Evolutionary conservation across 768 basidiomycete genomes (phyloP).

Genomic region (Rhizopogon vulgaris): DNA sequence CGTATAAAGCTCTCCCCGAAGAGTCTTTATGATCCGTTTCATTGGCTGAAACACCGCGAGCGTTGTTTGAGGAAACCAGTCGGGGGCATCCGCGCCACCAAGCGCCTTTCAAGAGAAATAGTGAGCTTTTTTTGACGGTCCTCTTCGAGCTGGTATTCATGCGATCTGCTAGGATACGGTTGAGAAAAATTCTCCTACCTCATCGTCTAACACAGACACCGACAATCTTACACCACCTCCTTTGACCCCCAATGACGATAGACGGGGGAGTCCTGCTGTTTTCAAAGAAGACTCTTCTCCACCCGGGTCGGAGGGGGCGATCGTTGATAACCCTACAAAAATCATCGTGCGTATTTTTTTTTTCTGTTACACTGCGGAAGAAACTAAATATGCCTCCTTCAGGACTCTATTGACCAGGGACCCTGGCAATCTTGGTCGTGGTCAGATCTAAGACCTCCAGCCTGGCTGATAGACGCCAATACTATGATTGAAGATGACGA

Average conservation of each 20-base stretch:
- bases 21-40: slow-evolving; percentile 58
- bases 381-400: slow-evolving; percentile 7
- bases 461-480: slow-evolving; percentile 15
- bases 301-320: slow-evolving; percentile 12
- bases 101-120: slow-evolving; percentile 17
- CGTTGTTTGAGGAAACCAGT: slow-evolving; percentile 48
- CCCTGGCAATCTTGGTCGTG: slow-evolving; percentile 30
- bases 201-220: slow-evolving; percentile 23
- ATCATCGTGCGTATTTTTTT: slow-evolving; percentile 17
- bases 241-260: slow-evolving; percentile 31
- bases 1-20: slow-evolving; percentile 64
- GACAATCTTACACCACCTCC: slow-evolving; percentile 29
- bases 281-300: slow-evolving; percentile 20
- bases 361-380: not conserved
- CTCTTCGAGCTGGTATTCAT: not conserved
- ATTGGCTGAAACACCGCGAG: slow-evolving; percentile 60
- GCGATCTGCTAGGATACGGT: slow-evolving; percentile 9
- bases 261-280: slow-evolving; percentile 11
- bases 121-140: slow-evolving; percentile 7
- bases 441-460: slow-evolving; percentile 25
- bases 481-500: slow-evolving; percentile 10
- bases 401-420: slow-evolving; percentile 18
- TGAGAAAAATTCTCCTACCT: slow-evolving; percentile 18
- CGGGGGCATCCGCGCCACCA: slow-evolving; percentile 10
- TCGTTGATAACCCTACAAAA: slow-evolving; percentile 11